Base-by-base conservation (phyloP, 768 basidiomycete species). In the Kwoniella sp. region DNA sequence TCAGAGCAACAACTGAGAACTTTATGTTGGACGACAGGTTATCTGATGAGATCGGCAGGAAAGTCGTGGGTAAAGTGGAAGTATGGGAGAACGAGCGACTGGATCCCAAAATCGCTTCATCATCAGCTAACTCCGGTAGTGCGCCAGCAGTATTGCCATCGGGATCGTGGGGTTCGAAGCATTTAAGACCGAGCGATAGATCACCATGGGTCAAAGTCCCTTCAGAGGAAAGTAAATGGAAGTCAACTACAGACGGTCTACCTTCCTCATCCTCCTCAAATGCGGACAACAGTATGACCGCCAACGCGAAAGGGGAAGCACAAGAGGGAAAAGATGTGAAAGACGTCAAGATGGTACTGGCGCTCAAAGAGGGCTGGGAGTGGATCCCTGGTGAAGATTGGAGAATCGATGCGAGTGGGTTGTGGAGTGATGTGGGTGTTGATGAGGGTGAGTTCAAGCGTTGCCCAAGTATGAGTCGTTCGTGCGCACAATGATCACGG, bases 81-180 rank as follows among this genome's bases (percentile, higher is more conserved):
- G 78, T 80, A 48, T 78, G 75, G 75, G 78, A 80, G 61, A 77
- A 78, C 52, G 72, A 80, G 56, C 63, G 78, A n/a, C 50, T 80
- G 25, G 78, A 80, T 54, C 76, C 78, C 1, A 52, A 67, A 3
- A 62, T 69, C 22, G 33, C 58, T 19, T 36, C 46, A 19, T 49
- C 56, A 2, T 22, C 55, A 24, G 30, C 47, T 26, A 44, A 33
- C 33, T 37, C 58, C 6, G 46, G 44, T 24, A 24, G 17, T 2
- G 44, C 26, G 6, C 46, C 57, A 21, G 25, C 22, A 30, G 46
- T 36, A 10, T 30, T 69, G 15, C 55, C 60, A 8, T 5, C 48
- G 26, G 54, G 66, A 30, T 44, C 58, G 17, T 75, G 68, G 70
- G 27, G 61, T 29, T 49, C 55, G 19, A 50, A 52, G 26, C 55